phyloP scores from a whole-genome alignment of 1,284 basidiomycete species.

The Ganoderma multipileum region DNA sequence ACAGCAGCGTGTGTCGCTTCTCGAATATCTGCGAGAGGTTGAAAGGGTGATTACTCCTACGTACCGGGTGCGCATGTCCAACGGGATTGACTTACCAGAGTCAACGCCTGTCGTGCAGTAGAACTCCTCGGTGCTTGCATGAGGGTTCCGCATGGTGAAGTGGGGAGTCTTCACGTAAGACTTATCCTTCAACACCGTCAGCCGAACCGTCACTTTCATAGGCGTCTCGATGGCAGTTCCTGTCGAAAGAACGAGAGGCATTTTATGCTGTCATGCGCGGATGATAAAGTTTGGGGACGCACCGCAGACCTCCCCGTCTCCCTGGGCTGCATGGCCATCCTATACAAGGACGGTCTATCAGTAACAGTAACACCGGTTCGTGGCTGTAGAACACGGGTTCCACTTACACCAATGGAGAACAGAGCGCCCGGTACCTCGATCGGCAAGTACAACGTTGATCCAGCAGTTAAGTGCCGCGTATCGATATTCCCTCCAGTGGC shows the following conservation, averaged over 20 bases:
- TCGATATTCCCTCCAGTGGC: conserved; percentile 68
- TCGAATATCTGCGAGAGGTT: conserved; percentile 48
- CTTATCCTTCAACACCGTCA: conserved; percentile 62
- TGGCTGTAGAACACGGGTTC: not conserved
- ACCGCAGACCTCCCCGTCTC: conserved; percentile 71
- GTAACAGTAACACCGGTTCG: not conserved
- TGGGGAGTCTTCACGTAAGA: conserved; percentile 65
- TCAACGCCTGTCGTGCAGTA: conserved; percentile 68
- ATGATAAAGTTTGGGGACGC: not conserved
- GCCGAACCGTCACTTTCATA: conserved; percentile 59
- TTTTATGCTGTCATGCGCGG: not conserved
- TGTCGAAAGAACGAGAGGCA: conserved; percentile 29
- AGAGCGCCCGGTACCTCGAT: conserved; percentile 66
- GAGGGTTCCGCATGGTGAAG: conserved; percentile 45
- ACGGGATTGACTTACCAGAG: conserved; percentile 38
- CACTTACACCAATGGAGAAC: conserved; percentile 64
- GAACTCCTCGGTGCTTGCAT: conserved; percentile 47
- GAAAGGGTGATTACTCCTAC: not conserved
- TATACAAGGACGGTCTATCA: conserved; percentile 37
- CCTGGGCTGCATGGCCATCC: conserved; percentile 72
- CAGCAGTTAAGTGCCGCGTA: conserved; percentile 59
- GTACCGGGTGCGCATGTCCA: too few relatives aligned
- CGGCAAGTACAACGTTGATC: conserved; percentile 62
- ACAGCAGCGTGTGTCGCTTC: conserved; percentile 62
- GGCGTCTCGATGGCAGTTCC: conserved; percentile 70